A percentile compares a stretch with the other conserved stretches of the same genome.
Evolutionary conservation across 1,139 yeast genomes (phyloP).

Genomic region (Yamadazyma diddensiae): DNA sequence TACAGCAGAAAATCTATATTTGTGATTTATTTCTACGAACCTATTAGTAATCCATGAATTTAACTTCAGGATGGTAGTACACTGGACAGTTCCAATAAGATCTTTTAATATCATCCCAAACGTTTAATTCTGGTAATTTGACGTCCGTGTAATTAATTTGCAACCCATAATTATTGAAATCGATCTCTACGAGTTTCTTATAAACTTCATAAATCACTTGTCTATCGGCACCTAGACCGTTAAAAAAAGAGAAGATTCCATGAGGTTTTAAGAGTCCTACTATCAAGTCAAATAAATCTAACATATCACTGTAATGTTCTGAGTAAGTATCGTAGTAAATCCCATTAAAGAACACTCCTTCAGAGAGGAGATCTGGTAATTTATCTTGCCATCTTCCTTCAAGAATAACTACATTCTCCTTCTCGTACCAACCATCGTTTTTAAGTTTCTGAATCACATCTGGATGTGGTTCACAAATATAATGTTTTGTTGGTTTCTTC

Average conservation of each 20-base stretch:
- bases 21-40: too few relatives aligned
- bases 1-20: too few relatives aligned
- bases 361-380: constrained; percentile 58
- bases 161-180: constrained; percentile 76
- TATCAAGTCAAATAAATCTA: constrained; percentile 74
- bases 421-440: constrained; percentile 82
- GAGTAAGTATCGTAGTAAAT: constrained; percentile 92
- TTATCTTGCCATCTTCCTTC: constrained; percentile 93
- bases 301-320: constrained; percentile 82
- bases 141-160: constrained; percentile 50
- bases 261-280: constrained; percentile 81
- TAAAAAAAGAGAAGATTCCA: constrained; percentile 85
- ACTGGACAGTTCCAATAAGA: constrained; percentile 74
- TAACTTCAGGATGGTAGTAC: constrained; percentile 62
- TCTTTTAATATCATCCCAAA: constrained; percentile 70
- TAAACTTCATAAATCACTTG: constrained; percentile 87
- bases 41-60: constrained; percentile 34
- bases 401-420: constrained; percentile 64
- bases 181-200: constrained; percentile 75
- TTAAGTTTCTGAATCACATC: constrained; percentile 72
- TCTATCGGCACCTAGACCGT: constrained; percentile 96
- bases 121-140: constrained; percentile 42
- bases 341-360: constrained; percentile 81
- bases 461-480: constrained; percentile 94
- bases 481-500: constrained; percentile 62